phyloP scores from a whole-genome alignment of 106 monocot species.

The Allium fistulosum region DNA sequence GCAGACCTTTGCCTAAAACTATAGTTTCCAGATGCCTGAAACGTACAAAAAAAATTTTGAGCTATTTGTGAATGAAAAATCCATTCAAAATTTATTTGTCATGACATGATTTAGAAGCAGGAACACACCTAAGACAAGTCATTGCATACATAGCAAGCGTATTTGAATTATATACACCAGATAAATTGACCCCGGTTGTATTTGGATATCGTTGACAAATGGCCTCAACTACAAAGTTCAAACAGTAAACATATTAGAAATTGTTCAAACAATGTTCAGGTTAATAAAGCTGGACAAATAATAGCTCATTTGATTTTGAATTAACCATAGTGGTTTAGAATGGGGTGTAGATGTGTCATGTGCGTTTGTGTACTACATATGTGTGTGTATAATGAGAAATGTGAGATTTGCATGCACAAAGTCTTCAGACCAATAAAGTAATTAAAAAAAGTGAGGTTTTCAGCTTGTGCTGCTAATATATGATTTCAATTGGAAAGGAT shows the following conservation, averaged over 20 bases:
- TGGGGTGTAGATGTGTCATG: too few species aligned
- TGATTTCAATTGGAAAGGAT: too few species aligned
- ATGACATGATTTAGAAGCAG: background rate
- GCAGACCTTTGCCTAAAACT: conserved; percentile 35
- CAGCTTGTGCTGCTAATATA: too few species aligned
- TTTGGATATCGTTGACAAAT: conserved; percentile 79
- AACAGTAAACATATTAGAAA: conserved; percentile 6
- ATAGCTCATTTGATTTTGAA: too few species aligned
- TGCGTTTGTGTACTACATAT: too few species aligned
- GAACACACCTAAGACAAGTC: conserved; percentile 51
- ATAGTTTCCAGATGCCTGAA: conserved; percentile 52
- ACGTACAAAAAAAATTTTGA: background rate
- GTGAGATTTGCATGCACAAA: too few species aligned
- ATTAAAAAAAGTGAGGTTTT: too few species aligned
- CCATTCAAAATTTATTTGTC: background rate
- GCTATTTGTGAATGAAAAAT: background rate
- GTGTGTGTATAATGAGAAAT: too few species aligned
- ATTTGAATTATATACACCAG: conserved; percentile 51
- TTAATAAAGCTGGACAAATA: too few species aligned
- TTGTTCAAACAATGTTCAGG: too few species aligned
- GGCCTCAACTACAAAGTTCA: conserved; percentile 50
- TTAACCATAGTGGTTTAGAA: too few species aligned
- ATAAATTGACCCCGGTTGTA: conserved; percentile 65
- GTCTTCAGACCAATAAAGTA: too few species aligned
- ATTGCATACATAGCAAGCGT: conserved; percentile 62